Percentiles rank a stretch among this genome's conserved stretches.
phyloP scores from a whole-genome alignment of 192 early-diverging fungal genomes.

The Helicostylum pulchrum region DNA sequence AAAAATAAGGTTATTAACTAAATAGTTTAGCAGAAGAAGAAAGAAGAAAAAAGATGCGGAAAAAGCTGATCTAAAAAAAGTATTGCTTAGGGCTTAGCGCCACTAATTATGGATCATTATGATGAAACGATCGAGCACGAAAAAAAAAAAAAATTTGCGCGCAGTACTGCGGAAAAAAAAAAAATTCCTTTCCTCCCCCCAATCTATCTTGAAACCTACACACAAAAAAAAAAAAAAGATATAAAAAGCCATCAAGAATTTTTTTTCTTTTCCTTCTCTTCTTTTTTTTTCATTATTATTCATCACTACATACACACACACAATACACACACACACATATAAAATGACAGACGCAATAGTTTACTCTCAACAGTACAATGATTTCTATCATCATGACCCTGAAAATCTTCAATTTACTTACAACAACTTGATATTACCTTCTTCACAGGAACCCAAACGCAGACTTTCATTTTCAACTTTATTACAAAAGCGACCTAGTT shows the following conservation, averaged over 20 bases:
- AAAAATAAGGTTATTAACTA: no score
- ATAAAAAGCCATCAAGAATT: background rate
- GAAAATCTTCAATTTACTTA: background rate
- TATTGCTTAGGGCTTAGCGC: no score
- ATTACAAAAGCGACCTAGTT: constrained; percentile 9
- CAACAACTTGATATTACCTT: background rate
- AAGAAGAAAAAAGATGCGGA: background rate
- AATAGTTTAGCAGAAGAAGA: no score
- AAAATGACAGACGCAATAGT: constrained; percentile 13
- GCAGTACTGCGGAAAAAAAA: no score
- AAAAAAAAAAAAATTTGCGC: no score
- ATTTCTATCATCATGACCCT: constrained; percentile 1
- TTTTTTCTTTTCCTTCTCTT: background rate
- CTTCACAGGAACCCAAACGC: background rate
- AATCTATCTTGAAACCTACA: background rate
- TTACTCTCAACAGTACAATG: background rate
- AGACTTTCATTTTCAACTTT: constrained; percentile 3
- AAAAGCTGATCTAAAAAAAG: background rate
- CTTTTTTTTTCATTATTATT: background rate
- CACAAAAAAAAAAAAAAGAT: background rate
- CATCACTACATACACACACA: no score
- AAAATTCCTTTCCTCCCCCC: background rate
- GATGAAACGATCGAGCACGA: no score
- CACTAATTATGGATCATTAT: no score
- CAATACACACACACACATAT: background rate